Base-by-base conservation (phyloP, 1,284 basidiomycete species). In the Mycena sp. region DNA sequence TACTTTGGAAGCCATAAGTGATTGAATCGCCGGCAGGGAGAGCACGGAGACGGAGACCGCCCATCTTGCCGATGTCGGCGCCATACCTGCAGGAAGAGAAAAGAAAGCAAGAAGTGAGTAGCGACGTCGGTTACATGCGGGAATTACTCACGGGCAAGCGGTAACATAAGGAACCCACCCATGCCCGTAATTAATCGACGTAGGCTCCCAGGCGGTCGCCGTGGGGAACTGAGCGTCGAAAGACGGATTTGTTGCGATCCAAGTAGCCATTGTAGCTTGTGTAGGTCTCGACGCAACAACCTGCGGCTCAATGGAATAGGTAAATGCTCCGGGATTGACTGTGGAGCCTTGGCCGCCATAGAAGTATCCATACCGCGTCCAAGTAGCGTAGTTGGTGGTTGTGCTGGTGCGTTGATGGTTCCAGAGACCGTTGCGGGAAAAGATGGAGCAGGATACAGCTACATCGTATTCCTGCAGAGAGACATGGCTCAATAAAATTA, bases 21-120 rank as follows among this genome's bases (percentile, higher is more conserved):
- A 59, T 59, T n/a, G 58, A 59, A 32, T 59, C 58, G 17, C 58
- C 58, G 1, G 41, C 49, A 12, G 56, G 56, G 38, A 58, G 46
- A 1, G 23, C 48, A n/a, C 56, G 46, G 4, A 58, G 28, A 11
- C 40, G 41, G 7, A 58, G 56, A 10, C 56, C 56, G n/a, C 54
- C 54, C 54, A 57, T 57, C 32, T 57, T 57, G 25, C 54, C 54
- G 26, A 57, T 57, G 26, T 57, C 54, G 16, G 44, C 17, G 12
- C 54, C 54, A 16, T 57, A 57, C 11, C 54, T 57, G 19, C 16
- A n/a, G 26, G 12, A 48, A 48, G 9, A 6, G n/a, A n/a, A n/a
- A n/a, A n/a, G n/a, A n/a, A n/a, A n/a, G n/a, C n/a, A 45, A 25
- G 25, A 2, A 26, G 44, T 45, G 4, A 45, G 25, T 5, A 23